Conservation (phyloP, 1,139 yeast species). For the Suhomyces bolitotheri region DNA sequence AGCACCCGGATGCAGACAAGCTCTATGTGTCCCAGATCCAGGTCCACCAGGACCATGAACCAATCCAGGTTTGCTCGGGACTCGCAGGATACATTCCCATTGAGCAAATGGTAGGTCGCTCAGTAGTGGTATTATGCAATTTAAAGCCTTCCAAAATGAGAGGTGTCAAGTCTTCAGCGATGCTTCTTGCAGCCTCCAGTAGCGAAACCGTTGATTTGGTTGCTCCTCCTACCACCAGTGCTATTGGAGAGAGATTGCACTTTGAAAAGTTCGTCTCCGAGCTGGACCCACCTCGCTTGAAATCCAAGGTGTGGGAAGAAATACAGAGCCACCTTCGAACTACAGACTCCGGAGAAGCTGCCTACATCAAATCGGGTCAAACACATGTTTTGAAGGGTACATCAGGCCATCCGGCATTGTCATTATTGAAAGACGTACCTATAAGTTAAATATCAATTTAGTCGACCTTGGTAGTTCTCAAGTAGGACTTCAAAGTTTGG, state of each 20-base stretch:
- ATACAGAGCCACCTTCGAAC: constrained; percentile 29
- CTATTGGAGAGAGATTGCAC: constrained; percentile 31
- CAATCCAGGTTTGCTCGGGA: constrained; percentile 57
- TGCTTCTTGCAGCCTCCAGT: constrained; percentile 54
- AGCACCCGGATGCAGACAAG: constrained; percentile 55
- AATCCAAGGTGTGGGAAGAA: constrained; percentile 36
- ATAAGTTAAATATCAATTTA: constrained; percentile 1
- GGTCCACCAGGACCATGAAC: constrained; percentile 16
- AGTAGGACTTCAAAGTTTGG: constrained; percentile 76
- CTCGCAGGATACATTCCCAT: constrained; percentile 67
- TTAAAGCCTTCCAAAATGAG: constrained; percentile 91
- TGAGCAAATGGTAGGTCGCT: constrained; percentile 80
- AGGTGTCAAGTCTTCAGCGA: constrained; percentile 69
- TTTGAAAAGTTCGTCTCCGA: constrained; percentile 25
- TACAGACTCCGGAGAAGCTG: constrained; percentile 28
- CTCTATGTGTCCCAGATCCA: constrained; percentile 53
- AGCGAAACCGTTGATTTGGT: constrained; percentile 23
- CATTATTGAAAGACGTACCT: constrained; percentile 3
- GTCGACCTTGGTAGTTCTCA: constrained; percentile 27
- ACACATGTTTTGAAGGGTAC: constrained; percentile 10
- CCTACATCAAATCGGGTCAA: constrained; percentile 18
- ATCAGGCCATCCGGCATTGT: constrained; percentile 6
- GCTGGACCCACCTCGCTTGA: constrained; percentile 29
- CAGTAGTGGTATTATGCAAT: constrained; percentile 82
- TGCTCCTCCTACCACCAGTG: constrained; percentile 22